Base-by-base conservation (phyloP, 768 basidiomycete genomes). In the Termitomyces sp. region DNA sequence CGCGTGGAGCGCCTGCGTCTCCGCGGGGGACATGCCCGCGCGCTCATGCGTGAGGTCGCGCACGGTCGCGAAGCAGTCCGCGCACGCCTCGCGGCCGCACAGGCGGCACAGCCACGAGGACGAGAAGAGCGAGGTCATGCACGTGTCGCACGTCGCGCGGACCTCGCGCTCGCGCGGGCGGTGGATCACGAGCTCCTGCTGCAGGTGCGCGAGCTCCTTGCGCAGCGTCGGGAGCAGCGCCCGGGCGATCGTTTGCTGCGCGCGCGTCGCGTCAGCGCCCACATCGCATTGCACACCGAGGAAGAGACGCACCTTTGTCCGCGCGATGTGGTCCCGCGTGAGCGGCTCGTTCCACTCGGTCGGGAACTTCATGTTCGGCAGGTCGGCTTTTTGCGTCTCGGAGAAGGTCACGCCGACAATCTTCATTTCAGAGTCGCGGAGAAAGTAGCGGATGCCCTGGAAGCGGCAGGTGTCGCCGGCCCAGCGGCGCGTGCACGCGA, bases 91-190 rank as follows among this genome's bases (percentile, higher is more conserved):
- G 10, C 92, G 84, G 5, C 92, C 95, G 69, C 95, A 98, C 39
- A 83, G 68, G n/a, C 88, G 81, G 69, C 94, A 96, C 82, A 95
- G 90, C 85, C 90, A 96, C 31, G 86, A 88, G 57, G 84, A 86
- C 6, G 89, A 88, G 71, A 96, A 96, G 57, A 96, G 85, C 13
- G 94, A 95, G 5, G 92, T 94, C 80, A 92, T 90, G 70, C 94
- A 97, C 2, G 90, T 92, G 71, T 97, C 92, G 65, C 92, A 94
- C 26, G 90, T 92, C 20, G 87, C 88, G 51, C 92, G 84, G 49
- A 90, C 88, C 60, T 92, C 90, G 50, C 82, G 87, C 67, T 94
- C 92, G 57, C 89, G 78, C 15, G 86, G 84, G 46, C 91, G 78
- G 49, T 83, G 83, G 62, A 92, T 84, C 26, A 92, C 80, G 55